Evolutionary conservation across 768 basidiomycete genomes (phyloP).

Genomic region (Pleurotus giganteus): DNA sequence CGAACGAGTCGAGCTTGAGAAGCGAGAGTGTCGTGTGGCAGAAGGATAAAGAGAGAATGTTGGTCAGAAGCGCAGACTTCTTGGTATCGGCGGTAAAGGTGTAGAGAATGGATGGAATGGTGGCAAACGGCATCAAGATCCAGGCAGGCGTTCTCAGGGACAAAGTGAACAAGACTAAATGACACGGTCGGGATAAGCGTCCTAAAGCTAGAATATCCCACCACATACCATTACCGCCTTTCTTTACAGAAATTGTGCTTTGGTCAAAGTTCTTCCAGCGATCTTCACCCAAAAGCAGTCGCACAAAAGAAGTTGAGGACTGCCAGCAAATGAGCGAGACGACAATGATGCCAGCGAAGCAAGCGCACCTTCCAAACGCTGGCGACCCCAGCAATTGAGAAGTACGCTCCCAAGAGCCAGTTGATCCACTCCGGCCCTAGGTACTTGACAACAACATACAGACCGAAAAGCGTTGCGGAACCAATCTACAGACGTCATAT

Average conservation of each 20-base stretch:
- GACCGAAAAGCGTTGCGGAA: conserved; percentile 61
- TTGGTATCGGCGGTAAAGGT: conserved; percentile 38
- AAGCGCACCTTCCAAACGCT: conserved; percentile 66
- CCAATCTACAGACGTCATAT: conserved; percentile 47
- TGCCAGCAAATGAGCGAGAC: conserved; percentile 21
- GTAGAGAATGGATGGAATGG: conserved; percentile 67
- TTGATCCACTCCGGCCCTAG: conserved; percentile 84
- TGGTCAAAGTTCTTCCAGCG: conserved; percentile 60
- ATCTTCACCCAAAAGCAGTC: conserved; percentile 44
- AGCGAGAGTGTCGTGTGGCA: conserved; percentile 76
- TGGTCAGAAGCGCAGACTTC: conserved; percentile 72
- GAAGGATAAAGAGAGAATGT: conserved; percentile 76
- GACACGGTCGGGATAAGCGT: conserved; percentile 7
- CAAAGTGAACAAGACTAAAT: conserved; percentile 32
- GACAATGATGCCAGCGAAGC: not conserved
- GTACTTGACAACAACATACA: conserved; percentile 73
- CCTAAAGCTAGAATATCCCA: conserved; percentile 14
- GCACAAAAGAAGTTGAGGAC: conserved; percentile 51
- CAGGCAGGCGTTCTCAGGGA: conserved; percentile 60
- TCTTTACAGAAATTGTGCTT: conserved; percentile 41
- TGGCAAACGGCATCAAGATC: conserved; percentile 53
- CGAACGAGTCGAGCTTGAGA: conserved; percentile 86
- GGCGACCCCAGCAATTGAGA: conserved; percentile 60
- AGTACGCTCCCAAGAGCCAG: conserved; percentile 74
- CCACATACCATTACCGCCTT: conserved; percentile 42